Evolutionary conservation across 2,329 filamentous ascomycete species (phyloP).

Genomic region (Nakataea oryzae): DNA sequence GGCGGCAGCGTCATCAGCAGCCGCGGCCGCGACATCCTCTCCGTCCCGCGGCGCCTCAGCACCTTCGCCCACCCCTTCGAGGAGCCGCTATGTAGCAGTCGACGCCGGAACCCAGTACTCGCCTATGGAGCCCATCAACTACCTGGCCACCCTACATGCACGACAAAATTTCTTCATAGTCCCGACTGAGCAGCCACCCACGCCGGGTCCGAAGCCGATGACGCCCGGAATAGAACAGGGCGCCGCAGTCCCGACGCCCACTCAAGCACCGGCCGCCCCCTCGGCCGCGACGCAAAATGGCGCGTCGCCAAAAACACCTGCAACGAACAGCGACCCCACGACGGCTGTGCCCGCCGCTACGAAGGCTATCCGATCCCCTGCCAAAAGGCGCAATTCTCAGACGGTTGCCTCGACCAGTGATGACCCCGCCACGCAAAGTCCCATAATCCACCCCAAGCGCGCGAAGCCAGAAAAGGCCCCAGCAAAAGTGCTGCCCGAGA

Average conservation of each 20-base stretch:
- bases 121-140: slow-evolving; percentile 34
- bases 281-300: slow-evolving; percentile 9
- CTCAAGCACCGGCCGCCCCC: slow-evolving; percentile 7
- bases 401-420: slow-evolving; percentile 7
- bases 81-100: slow-evolving; percentile 33
- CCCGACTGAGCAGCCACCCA: slow-evolving; percentile 16
- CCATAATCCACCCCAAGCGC: slow-evolving; percentile 33
- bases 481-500: slow-evolving; percentile 52
- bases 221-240: slow-evolving; percentile 15
- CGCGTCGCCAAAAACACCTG: not conserved
- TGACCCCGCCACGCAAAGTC: not conserved
- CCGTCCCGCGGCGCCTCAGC: not conserved
- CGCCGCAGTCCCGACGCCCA: slow-evolving; percentile 8
- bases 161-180: slow-evolving; percentile 2
- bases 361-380: slow-evolving; percentile 19
- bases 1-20: slow-evolving; percentile 2
- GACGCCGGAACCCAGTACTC: slow-evolving; percentile 38
- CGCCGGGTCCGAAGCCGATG: slow-evolving; percentile 15
- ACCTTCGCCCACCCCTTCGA: slow-evolving; percentile 12
- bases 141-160: slow-evolving; percentile 12
- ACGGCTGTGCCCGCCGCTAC: not conserved
- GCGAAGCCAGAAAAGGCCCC: slow-evolving; percentile 36
- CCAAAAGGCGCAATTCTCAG: slow-evolving; percentile 34
- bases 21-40: not conserved
- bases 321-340: not conserved